Base-by-base conservation (phyloP, 2,329 filamentous ascomycete species). In the Fusarium illudens region DNA sequence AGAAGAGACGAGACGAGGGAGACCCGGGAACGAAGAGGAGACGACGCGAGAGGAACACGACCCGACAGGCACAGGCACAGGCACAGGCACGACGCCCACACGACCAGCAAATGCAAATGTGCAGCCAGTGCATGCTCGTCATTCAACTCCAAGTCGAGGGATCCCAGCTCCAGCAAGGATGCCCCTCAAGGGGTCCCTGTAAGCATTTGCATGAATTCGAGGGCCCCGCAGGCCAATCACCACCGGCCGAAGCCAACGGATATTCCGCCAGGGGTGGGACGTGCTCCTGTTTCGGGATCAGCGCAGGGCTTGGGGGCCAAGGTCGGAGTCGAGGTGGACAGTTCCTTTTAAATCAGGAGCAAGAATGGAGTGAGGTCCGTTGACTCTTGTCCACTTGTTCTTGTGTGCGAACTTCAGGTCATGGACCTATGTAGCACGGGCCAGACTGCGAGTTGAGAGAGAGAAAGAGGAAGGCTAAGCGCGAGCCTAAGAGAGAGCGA, bases 211-310 rank as follows among this genome's bases (percentile, higher is more conserved):
- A 73, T 73, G 66, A 73, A 73, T 63, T 55, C 48, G 34, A 62
- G 46, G 57, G 54, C 48, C 56, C 30, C 52, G 27, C 29, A 50
- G 54, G 49, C 71, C 71, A 73, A 73, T 71, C 64, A 69, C 20
- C 15, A 22, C 42, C 22, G 49, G 13, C 32, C 37, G 37, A 54
- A 30, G 59, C 42, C 37, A 48, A 53, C 69, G 65, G 67, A 59
- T 65, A 62, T 51, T 48, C 67, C 67, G 59, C 64, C 39, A 46
- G 33, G 50, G 56, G 33, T 50, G 54, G 60, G 55, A 50, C 58
- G 49, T 67, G 67, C 69, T 71, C 72, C 59, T 69, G 67, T 73
- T 73, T 73, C 71, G 62, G 67, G 64, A 73, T 72, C 67, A 73
- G 57, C 71, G 60, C 58, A 65, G 64, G 67, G 54, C 62, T 60